Evolutionary conservation across 805 yeast species (phyloP).

Genomic region (Starmera dryadoides): DNA sequence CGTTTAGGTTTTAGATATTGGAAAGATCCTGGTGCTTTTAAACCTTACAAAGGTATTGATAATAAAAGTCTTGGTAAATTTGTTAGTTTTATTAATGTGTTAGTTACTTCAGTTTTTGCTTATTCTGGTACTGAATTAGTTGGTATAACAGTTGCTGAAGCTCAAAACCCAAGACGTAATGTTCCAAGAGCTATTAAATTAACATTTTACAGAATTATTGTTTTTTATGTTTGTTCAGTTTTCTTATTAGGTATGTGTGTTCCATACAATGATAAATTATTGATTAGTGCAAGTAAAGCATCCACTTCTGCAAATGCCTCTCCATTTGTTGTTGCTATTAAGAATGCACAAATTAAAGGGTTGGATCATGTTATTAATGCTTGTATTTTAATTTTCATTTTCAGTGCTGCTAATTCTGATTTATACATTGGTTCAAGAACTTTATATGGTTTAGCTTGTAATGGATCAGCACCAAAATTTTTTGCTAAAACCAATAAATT

Average conservation of each 20-base stretch:
- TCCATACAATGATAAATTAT: constrained; percentile 44
- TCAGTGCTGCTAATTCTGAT: constrained; percentile 79
- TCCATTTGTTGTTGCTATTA: constrained; percentile 80
- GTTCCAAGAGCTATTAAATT: constrained; percentile 67
- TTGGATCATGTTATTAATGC: constrained; percentile 75
- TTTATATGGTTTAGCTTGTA: constrained; percentile 34
- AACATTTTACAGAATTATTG: constrained; percentile 60
- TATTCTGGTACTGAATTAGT: constrained; percentile 64
- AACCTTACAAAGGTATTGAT: constrained; percentile 34
- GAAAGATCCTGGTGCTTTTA: constrained; percentile 63
- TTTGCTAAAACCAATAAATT: constrained; percentile 56
- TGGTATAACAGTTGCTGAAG: constrained; percentile 71
- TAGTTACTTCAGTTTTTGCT: constrained; percentile 63
- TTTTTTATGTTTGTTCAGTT: constrained; percentile 57
- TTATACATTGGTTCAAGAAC: constrained; percentile 74
- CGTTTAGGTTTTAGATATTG: constrained; percentile 69
- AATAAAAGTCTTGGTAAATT: constrained; percentile 45
- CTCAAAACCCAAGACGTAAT: constrained; percentile 57
- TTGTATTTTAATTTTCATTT: constrained; percentile 63
- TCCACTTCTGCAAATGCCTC: constrained; percentile 63
- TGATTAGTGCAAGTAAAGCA: constrained; percentile 29
- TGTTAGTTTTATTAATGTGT: constrained; percentile 53
- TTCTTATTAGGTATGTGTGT: constrained; percentile 65
- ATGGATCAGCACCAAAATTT: constrained; percentile 67
- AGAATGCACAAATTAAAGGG: constrained; percentile 53